Conservation (phyloP, 1,139 yeast species). For the Kluyveromyces sp. region DNA sequence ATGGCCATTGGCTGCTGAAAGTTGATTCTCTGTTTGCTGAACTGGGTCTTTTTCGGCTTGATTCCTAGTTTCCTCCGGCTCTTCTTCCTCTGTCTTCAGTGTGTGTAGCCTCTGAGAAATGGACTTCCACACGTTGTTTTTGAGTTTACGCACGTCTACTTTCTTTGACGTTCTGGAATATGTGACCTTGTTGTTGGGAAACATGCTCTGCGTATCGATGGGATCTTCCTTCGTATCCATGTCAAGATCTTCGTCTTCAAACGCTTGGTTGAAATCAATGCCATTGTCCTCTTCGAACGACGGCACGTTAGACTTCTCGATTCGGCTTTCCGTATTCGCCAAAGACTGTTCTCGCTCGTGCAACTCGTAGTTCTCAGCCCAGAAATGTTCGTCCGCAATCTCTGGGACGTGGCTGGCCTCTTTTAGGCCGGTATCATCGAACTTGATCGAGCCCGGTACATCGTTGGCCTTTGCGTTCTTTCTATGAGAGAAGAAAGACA, state of each 20-base stretch:
- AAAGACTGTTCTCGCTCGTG: conserved; percentile 35
- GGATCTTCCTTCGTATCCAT: conserved; percentile 16
- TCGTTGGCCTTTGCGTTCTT: conserved; percentile 5
- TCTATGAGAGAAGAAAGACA: conserved; percentile 30
- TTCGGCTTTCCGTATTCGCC: conserved; percentile 24
- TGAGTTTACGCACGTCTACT: conserved; percentile 73
- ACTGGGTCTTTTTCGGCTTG: conserved; percentile 4
- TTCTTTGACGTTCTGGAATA: conserved; percentile 78
- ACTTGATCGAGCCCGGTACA: conserved; percentile 5
- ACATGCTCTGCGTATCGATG: conserved; percentile 13
- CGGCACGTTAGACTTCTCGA: conserved; percentile 23
- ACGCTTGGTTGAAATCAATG: conserved; percentile 39
- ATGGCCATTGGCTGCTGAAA: conserved; percentile 8
- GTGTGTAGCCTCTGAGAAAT: conserved; percentile 27
- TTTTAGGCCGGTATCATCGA: conserved; percentile 10
- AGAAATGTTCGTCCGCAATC: conserved; percentile 59
- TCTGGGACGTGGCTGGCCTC: conserved; percentile 15
- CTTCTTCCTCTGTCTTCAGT: conserved; percentile 9
- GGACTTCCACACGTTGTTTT: conserved; percentile 77
- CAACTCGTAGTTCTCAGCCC: conserved; percentile 61
- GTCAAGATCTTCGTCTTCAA: conserved; percentile 35
- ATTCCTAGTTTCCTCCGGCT: conserved; percentile 1
- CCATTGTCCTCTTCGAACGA: conserved; percentile 32
- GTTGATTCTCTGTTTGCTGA: no score
- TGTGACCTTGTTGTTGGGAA: conserved; percentile 47